Percentiles rank a stretch among this genome's conserved stretches.
These are phyloP conservation scores for Tolypocladium cylindrosporum DNA, from an alignment of 2,329 filamentous ascomycete genomes.

Conservation along the genomic window DNA sequence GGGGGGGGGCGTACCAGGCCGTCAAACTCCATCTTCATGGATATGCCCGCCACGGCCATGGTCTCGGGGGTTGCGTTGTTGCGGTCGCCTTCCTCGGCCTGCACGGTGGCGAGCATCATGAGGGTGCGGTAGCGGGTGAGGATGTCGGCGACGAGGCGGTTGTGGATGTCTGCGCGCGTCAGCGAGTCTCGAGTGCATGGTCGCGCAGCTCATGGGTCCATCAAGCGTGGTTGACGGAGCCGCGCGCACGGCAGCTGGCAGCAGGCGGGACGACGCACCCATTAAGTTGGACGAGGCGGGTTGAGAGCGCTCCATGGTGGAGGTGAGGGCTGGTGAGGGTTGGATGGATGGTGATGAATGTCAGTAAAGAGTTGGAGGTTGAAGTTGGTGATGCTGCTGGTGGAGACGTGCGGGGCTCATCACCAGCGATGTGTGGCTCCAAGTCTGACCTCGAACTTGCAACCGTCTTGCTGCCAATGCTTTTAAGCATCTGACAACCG, in stretches of 20 bases:
- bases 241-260: neutral
- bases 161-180: slow-evolving; percentile 27
- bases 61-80: slow-evolving; percentile 29
- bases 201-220: neutral
- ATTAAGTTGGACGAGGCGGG: slow-evolving; percentile 21
- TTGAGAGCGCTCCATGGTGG: slow-evolving; percentile 20
- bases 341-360: neutral
- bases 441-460: neutral
- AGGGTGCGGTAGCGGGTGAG: slow-evolving; percentile 33
- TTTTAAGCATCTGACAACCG: neutral
- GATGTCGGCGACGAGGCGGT: slow-evolving; percentile 33
- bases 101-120: slow-evolving; percentile 32
- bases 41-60: slow-evolving; percentile 31
- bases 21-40: slow-evolving; percentile 36
- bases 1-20: slow-evolving; percentile 20
- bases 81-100: slow-evolving; percentile 25
- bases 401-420: neutral
- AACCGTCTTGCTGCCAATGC: neutral
- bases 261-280: slow-evolving; percentile 12
- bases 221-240: neutral
- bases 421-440: neutral
- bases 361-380: neutral
- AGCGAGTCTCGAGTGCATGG: neutral
- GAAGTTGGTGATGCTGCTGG: neutral
- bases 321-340: neutral